A percentile compares a stretch with the other conserved stretches of the same genome.
phyloP scores from a whole-genome alignment of 179 eudicot genomes.

The Dionaea muscipula region DNA sequence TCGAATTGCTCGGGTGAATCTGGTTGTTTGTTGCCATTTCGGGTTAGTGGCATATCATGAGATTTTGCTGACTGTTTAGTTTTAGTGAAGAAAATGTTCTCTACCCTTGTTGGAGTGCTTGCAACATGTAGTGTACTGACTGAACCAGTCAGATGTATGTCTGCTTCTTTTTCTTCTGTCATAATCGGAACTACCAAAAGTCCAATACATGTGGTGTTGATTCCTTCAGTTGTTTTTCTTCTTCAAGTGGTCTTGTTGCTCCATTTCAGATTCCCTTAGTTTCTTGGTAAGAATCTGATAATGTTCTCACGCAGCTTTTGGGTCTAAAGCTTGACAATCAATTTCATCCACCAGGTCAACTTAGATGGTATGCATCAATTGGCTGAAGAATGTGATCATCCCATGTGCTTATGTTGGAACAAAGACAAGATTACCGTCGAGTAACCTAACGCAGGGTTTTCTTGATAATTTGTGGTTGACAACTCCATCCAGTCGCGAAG shows the following conservation, averaged over 20 bases:
- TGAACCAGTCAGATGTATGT: too few species aligned
- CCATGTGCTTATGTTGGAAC: conserved; percentile 30
- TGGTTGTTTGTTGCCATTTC: too few species aligned
- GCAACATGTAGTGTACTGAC: background rate
- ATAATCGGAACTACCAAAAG: background rate
- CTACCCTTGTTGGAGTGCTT: background rate
- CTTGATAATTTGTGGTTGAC: conserved; percentile 22
- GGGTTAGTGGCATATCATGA: too few species aligned
- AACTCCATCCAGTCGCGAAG: conserved; percentile 20
- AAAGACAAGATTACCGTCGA: conserved; percentile 22
- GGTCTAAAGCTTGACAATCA: conserved; percentile 8
- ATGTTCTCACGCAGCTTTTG: conserved; percentile 12
- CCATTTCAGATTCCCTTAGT: background rate
- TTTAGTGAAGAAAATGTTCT: background rate
- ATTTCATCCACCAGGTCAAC: conserved; percentile 9
- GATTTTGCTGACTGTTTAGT: background rate
- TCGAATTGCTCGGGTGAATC: too few species aligned
- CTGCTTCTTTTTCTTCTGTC: too few species aligned
- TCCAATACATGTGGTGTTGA: background rate
- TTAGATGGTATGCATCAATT: conserved; percentile 66
- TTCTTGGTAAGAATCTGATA: background rate
- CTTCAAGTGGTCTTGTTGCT: background rate
- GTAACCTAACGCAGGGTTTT: conserved; percentile 21
- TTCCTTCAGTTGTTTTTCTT: background rate
- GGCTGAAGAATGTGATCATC: conserved; percentile 32